A percentile compares a stretch with the other conserved stretches of the same genome.
Conservation (phyloP, 2,329 filamentous ascomycete species). For the Hirsutella minnesotensis region DNA sequence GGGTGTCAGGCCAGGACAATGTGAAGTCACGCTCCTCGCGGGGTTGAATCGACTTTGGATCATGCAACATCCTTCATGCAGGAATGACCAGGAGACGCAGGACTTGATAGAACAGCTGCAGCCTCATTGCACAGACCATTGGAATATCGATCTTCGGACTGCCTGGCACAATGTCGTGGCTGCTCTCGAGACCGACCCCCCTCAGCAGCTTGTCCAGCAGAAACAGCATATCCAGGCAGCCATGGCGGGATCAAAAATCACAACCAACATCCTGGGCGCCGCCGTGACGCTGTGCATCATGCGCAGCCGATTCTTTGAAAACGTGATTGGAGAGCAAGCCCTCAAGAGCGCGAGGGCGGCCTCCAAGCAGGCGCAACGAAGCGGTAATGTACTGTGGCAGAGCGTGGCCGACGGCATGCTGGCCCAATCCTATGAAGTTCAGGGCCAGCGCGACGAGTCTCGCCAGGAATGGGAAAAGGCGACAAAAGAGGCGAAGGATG, state of each 20-base stretch:
- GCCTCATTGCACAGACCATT: constrained; percentile 54
- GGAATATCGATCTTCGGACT: constrained; percentile 63
- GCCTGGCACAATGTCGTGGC: constrained; percentile 69
- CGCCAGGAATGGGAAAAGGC: constrained; percentile 27
- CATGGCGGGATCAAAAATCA: constrained; percentile 54
- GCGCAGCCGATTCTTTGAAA: constrained; percentile 70
- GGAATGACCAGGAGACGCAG: constrained; percentile 45
- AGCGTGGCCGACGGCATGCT: constrained; percentile 73
- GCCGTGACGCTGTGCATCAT: constrained; percentile 77
- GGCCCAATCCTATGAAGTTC: constrained; percentile 60
- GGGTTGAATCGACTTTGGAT: constrained; percentile 62
- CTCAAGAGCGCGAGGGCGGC: constrained; percentile 65
- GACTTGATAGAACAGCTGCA: constrained; percentile 54
- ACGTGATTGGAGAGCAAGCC: constrained; percentile 69
- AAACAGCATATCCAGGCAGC: constrained; percentile 70
- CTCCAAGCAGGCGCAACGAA: constrained; percentile 54
- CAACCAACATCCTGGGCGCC: constrained; percentile 68
- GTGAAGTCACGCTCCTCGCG: constrained; percentile 55
- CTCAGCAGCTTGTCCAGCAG: constrained; percentile 57
- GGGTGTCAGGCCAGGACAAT: constrained; percentile 38
- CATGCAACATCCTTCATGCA: constrained; percentile 48
- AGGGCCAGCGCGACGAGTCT: constrained; percentile 45
- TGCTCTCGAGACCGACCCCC: constrained; percentile 49
- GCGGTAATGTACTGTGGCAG: constrained; percentile 63
- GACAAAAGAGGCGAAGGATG: constrained; percentile 28